Base-by-base conservation (phyloP, 345 rosid species). In the Cardamine resedifolia region DNA sequence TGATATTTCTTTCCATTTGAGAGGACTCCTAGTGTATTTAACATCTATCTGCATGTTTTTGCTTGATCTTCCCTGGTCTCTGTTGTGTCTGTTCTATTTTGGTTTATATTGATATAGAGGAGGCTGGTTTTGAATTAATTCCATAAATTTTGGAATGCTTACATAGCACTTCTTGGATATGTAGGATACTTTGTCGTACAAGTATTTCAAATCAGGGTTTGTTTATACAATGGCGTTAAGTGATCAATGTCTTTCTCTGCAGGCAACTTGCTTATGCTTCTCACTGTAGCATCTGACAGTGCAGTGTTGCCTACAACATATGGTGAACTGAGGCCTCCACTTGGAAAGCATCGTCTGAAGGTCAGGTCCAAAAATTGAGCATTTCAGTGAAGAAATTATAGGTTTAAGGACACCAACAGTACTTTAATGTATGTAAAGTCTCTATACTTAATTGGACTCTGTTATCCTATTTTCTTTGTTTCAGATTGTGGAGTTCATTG, bases 331-430 rank as follows among this genome's bases (percentile, higher is more conserved):
- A 90, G 88, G 83, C 99, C 99, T 43, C 99, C 99, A 71, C 91
- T 96, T 10, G 97, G 99, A 77, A 92, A 96, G 80, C 92, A 92
- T 81, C 97, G 99, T 18, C 81, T 96, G 43, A 96, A 90, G 99
- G 98, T 96, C 50, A 62, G 77, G 33, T 76, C 73, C 59, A 48
- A 51, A 66, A 20, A 24, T 41, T 21, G 39, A 49, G 65, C 28
- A 41, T 20, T 48, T 57, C 7, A 26, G 41, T 51, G 63, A 53
- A 44, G 28, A 66, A 33, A 2, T 23, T 45, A 27, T 72, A 33
- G 55, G 44, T 49, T 53, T 39, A 50, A n/a, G 36, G 14, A 49
- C 44, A 44, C 30, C 45, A 55, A 21, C 20, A n/a, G 15, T 24
- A 14, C 15, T 60, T 16, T 10, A 7, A 33, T 44, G 28, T 14